Percentiles rank a stretch among this genome's conserved stretches.
These are phyloP conservation scores for Aspergillus taichungensis DNA, from an alignment of 495 filamentous ascomycete species.

Conservation along the genomic window DNA sequence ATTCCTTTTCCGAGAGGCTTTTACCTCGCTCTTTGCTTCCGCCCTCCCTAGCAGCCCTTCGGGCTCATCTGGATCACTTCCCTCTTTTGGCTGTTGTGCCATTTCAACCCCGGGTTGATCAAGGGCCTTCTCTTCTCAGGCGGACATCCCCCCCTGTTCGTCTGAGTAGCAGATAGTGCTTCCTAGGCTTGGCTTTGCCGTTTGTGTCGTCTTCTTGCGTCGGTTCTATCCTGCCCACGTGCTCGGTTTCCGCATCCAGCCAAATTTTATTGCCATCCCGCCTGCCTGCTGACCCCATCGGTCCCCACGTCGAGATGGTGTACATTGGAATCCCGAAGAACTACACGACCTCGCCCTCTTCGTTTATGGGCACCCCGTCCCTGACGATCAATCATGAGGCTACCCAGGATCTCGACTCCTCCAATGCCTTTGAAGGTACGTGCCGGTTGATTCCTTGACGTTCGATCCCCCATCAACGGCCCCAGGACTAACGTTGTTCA, in stretches of 20 bases:
- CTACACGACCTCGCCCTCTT: slow-evolving; percentile 73
- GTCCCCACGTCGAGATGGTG: slow-evolving; percentile 58
- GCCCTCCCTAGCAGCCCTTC: slow-evolving; percentile 74
- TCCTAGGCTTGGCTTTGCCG: slow-evolving; percentile 36
- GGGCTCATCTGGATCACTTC: slow-evolving; percentile 20
- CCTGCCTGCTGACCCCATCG: slow-evolving; percentile 10
- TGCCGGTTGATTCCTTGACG: not conserved
- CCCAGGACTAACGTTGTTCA: too few relatives aligned
- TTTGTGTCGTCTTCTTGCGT: not conserved
- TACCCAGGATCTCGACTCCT: slow-evolving; percentile 88
- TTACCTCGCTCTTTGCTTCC: slow-evolving; percentile 66
- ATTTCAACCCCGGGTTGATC: slow-evolving; percentile 43
- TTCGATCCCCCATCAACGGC: too few relatives aligned
- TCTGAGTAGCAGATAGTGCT: slow-evolving; percentile 71
- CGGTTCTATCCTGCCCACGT: not conserved
- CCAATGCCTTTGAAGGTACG: slow-evolving; percentile 91
- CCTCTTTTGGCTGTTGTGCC: slow-evolving; percentile 50
- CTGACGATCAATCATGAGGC: slow-evolving; percentile 96
- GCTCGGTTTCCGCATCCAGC: not conserved
- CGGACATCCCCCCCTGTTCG: slow-evolving; percentile 75
- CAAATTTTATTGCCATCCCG: too few relatives aligned
- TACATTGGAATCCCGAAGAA: slow-evolving; percentile 67
- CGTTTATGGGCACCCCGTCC: slow-evolving; percentile 66
- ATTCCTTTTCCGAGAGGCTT: slow-evolving; percentile 81
- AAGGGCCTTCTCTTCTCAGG: slow-evolving; percentile 94